Percentiles rank a stretch among this genome's conserved stretches.
phyloP scores from a whole-genome alignment of 1,284 basidiomycete species.

The Athelia sp. region DNA sequence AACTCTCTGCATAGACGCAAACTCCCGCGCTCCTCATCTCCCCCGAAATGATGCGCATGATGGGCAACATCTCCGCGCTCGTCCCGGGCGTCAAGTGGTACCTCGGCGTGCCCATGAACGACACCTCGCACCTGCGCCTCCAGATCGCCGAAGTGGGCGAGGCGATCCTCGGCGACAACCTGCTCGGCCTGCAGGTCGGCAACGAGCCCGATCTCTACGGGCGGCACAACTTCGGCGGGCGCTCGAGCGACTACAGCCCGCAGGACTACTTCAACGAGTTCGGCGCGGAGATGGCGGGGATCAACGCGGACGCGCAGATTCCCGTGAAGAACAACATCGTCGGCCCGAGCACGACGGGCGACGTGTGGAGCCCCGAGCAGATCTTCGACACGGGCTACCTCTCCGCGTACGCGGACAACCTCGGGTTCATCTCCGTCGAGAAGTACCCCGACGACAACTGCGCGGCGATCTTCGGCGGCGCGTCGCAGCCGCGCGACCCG shows the following conservation, averaged over 20 bases:
- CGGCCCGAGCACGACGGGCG: constrained; percentile 37
- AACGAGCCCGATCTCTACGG: constrained; percentile 57
- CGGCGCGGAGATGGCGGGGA: constrained; percentile 29
- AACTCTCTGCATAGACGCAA: constrained; percentile 27
- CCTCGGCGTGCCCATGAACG: constrained; percentile 48
- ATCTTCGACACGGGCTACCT: constrained; percentile 12
- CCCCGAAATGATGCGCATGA: constrained; percentile 41
- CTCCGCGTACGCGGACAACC: not conserved
- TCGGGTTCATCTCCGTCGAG: not conserved
- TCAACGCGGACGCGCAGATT: constrained; percentile 26
- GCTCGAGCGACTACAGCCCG: constrained; percentile 28
- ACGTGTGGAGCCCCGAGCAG: constrained; percentile 35
- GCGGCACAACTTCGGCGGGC: constrained; percentile 20
- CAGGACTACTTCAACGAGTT: constrained; percentile 44
- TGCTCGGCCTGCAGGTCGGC: constrained; percentile 41
- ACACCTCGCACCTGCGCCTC: constrained; percentile 38
- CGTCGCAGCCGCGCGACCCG: constrained; percentile 25
- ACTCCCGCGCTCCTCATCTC: constrained; percentile 49
- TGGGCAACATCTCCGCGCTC: constrained; percentile 42
- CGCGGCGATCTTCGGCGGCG: constrained; percentile 38
- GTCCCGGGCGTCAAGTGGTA: constrained; percentile 42
- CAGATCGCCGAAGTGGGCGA: constrained; percentile 41
- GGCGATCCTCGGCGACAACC: constrained; percentile 33
- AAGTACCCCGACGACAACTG: constrained; percentile 44
- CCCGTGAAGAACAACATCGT: constrained; percentile 32